Base-by-base conservation (phyloP, 2,329 filamentous ascomycete genomes). In the Aspergillus hortae region DNA sequence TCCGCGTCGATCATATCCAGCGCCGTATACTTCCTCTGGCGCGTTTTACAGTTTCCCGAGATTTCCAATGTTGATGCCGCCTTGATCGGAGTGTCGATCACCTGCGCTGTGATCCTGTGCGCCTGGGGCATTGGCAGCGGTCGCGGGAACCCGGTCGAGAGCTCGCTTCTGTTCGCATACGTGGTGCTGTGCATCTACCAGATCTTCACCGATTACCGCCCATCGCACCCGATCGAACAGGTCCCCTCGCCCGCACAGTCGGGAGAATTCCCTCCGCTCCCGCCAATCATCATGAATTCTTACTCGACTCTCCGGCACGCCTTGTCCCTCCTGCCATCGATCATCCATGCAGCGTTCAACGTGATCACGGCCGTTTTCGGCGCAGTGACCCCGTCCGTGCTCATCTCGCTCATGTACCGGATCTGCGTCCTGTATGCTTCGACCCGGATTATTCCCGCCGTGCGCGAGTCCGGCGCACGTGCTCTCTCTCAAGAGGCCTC, bases 161-260 rank as follows among this genome's bases (percentile, higher is more conserved):
- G 90, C 61, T 96, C 92, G 19, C 78, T 99, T 10, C 81, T 99
- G 53, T 97, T 99, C 67, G 92, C 94, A 65, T 99, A 99, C 72
- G 85, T 96, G 55, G 94, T 96, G n/a, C 86, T 99, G 56, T 97
- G 92, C 77, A 89, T 97, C 67, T 99, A 97, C 75, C 94, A 99
- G 72, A 97, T 97, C 71, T 97, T 97, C 72, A 99, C 94, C 64
- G 94, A 99, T 74, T 97, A 97, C 74, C 84, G 92, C 61, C 91
- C 94, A 3, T 92, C 89, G 4, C 72, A 81, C 15, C 84, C 81
- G n/a, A 77, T 81, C 25, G 76, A 80, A 30, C 80, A 84, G 27
- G 69, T 71, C 14, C 74, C 77, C 44, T 74, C 75, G 14, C 74
- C 80, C 12, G 67, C 82, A 12, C 88, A 95, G 53, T 66, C 71